Evolutionary conservation across 2,329 filamentous ascomycete genomes (phyloP), one percentile per base, ranked within the genome.

Genomic region (Pseudogymnoascus sp.): DNA sequence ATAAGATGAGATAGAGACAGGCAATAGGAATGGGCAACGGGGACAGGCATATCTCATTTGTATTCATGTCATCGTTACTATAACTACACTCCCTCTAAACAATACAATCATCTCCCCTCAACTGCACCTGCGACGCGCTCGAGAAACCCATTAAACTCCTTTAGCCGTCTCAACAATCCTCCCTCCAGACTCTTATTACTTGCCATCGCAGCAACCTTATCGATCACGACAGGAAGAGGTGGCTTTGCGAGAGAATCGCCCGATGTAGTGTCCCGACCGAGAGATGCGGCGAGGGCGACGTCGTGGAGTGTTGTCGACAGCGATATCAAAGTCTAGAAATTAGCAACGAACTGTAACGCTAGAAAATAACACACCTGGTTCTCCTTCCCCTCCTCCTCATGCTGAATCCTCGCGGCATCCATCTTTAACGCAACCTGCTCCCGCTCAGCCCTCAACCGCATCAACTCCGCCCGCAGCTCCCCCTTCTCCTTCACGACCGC

Each of bases 361-460:
- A 6, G 11, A 16, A 12, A 28, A 60, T 21, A 37, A 72, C 79
- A 65, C 72, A 84, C 84, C 72, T 81, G 74, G 61, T 81, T 78
- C 63, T 80, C 76, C 64, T 78, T 79, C 60, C 76, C 81, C 28
- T 83, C 80, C 2, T 75, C 78, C 65, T 87, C 84, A 63, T 88
- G 84, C 67, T 79, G 81, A 37, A 80, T 79, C 49, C 86, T 78
- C n/a, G 87, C 76, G 6, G 83, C 83, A 65, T 88, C 86, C 78
- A 86, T 87, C 43, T 80, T 81, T 16, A 88, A 72, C 4, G 81
- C 83, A 6, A 88, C 81, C 66, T 87, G 80, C 67, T 88, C 84
- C 61, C 84, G 77, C 73, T 88, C 85, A 21, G 78, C 76, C 52
- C 83, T 80, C 63, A 88, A 77, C 1, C 79, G 78, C 28, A 87